Percentiles rank a stretch among this genome's conserved stretches.
Evolutionary conservation across 768 basidiomycete species (phyloP).

Genomic region (Suillus weaverae): DNA sequence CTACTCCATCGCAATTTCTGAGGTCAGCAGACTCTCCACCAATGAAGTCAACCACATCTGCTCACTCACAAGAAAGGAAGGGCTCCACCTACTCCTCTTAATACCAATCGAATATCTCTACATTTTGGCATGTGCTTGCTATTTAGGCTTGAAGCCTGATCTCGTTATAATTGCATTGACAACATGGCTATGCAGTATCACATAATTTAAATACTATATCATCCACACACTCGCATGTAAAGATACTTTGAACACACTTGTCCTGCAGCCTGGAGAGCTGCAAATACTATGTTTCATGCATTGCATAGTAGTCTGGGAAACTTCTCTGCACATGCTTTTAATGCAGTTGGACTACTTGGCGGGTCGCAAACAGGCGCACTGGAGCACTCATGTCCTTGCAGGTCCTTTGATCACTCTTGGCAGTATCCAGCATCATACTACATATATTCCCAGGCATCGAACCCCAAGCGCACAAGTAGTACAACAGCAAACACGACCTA

Average conservation of each 20-base stretch:
- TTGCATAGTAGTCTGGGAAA: neutral
- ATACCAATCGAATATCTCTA: neutral
- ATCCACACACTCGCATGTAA: constrained; percentile 33
- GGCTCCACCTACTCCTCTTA: constrained; percentile 28
- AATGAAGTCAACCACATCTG: constrained; percentile 51
- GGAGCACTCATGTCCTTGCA: too few species aligned
- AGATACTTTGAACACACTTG: constrained; percentile 21
- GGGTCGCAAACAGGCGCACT: too few species aligned
- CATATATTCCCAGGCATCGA: too few species aligned
- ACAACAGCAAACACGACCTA: too few species aligned
- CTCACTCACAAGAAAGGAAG: constrained; percentile 36
- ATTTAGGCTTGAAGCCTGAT: neutral
- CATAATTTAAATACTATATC: constrained; percentile 13
- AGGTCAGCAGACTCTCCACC: constrained; percentile 54
- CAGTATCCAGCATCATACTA: too few species aligned
- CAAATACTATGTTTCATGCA: neutral
- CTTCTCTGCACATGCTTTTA: too few species aligned
- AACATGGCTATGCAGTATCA: constrained; percentile 25
- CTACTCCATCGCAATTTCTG: constrained; percentile 50
- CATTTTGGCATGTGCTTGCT: constrained; percentile 11
- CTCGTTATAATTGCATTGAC: constrained; percentile 15
- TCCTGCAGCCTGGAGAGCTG: constrained; percentile 16
- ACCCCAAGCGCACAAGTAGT: too few species aligned
- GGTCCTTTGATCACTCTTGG: too few species aligned
- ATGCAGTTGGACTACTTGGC: too few species aligned